These are phyloP conservation scores for Brachypodium distachyon DNA, from an alignment of 202 grass and related monocot species.

Conservation along the genomic window DNA sequence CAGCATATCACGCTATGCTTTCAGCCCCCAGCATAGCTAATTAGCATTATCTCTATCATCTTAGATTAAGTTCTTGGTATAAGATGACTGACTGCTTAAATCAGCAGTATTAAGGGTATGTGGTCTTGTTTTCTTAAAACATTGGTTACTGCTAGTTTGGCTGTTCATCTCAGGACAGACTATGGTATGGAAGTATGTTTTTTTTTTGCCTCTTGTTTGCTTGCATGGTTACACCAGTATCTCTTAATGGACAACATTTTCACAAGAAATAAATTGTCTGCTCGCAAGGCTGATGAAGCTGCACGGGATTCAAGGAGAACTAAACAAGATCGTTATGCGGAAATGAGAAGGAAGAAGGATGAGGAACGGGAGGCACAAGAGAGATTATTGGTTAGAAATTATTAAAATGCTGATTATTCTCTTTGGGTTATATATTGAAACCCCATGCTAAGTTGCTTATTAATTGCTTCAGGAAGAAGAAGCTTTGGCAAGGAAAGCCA, in stretches of 20 bases:
- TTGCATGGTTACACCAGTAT: background rate
- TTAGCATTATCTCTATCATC: background rate
- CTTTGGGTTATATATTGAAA: background rate
- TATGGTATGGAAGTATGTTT: background rate
- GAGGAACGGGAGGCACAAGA: conserved; percentile 87
- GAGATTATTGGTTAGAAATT: conserved; percentile 47
- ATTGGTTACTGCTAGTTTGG: background rate
- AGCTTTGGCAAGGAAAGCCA: conserved; percentile 46
- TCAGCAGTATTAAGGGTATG: background rate
- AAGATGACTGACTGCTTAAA: background rate
- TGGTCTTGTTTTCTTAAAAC: background rate
- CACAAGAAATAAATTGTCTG: background rate
- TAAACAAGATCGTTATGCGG: conserved; percentile 77
- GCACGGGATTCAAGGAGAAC: conserved; percentile 49
- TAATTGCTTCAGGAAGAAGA: conserved; percentile 75
- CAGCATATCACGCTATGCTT: background rate
- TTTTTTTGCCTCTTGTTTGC: background rate
- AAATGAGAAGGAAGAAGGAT: conserved; percentile 88
- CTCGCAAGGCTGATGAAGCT: conserved; percentile 53
- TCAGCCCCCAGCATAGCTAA: background rate
- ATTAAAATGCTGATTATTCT: background rate
- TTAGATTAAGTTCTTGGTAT: background rate
- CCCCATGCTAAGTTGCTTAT: background rate
- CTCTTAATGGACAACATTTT: background rate
- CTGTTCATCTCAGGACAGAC: background rate